Conservation (phyloP, 2,329 filamentous ascomycete species). For the Talaromyces sp. region DNA sequence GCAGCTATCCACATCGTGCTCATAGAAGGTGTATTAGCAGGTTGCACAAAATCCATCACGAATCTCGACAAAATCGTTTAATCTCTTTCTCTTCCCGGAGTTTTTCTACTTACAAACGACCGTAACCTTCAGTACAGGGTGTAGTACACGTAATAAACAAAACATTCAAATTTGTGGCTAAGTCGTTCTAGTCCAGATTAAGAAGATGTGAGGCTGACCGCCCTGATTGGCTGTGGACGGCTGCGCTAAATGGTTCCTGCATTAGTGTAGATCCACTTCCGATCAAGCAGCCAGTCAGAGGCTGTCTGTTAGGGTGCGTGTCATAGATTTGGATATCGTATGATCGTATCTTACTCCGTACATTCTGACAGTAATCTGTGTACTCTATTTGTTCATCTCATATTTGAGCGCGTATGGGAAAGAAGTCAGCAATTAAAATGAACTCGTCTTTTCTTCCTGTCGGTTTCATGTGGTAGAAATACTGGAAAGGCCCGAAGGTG, state of each 20-base stretch:
- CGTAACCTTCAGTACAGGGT: not conserved
- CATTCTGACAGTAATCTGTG: not conserved
- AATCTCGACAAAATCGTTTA: not conserved
- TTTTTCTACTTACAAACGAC: not conserved
- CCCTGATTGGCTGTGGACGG: not conserved
- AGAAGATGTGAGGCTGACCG: not conserved
- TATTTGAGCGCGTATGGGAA: not conserved
- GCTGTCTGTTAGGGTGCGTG: not conserved
- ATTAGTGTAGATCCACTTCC: slow-evolving; percentile 6
- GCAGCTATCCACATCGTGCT: not conserved
- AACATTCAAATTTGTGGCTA: not conserved
- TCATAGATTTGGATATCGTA: not conserved
- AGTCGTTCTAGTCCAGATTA: not conserved
- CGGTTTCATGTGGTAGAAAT: not conserved
- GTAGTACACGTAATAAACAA: not conserved
- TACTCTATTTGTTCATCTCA: not conserved
- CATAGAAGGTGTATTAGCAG: not conserved
- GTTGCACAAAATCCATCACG: not conserved
- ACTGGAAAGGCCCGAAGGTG: not conserved
- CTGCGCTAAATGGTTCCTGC: slow-evolving; percentile 18
- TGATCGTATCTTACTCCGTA: not conserved
- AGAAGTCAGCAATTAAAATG: too few species aligned
- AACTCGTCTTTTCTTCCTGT: not conserved
- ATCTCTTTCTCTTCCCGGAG: not conserved
- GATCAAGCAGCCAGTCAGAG: not conserved